Evolutionary conservation across 2,329 filamentous ascomycete species (phyloP), one percentile per base, ranked within the genome.

Genomic region (Alternaria sp.): DNA sequence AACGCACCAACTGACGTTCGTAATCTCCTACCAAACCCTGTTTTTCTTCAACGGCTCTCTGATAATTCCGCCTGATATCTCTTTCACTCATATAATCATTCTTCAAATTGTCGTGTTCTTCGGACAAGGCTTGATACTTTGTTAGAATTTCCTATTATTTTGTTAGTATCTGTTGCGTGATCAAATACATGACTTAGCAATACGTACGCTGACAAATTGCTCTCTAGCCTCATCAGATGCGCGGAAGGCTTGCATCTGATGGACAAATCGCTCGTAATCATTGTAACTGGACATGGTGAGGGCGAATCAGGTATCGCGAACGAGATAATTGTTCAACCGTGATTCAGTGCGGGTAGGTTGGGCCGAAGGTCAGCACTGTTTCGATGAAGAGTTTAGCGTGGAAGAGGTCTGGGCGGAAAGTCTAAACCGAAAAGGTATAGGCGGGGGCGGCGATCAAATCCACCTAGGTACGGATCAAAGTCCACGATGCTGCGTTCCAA

Each of bases 151-250:
- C 71, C 73, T 77, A 31, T 14, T 29, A 8, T 8, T 14, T 24
- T 17, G 8, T 74, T 41, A 73, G 66, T 48, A 80, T 11, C 14
- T 21, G 17, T 31, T 9, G 50, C 36, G 40, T 29, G 11, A 11
- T 23, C 26, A 21, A 42, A 37, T 33, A 61, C 55, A 58, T 54
- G 59, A 56, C 51, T 24, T 7, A 14, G 42, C 29, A 13, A 40
- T 23, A 42, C 67, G 11, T 66, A 76, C 76, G 36, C 60, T 66
- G 51, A 77, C 61, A 39, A 78, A 70, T 34, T 65, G 68, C 53
- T 78, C 73, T 58, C 76, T 68, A 13, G 74, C 73, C n/a, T 74
- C 69, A 50, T 78, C 76, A 31, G 74, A 75, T 28, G 70, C 70
- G 31, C 70, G 69, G 55, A 78, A 78, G 29, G 60, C 57, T 31